Percentiles rank a stretch among this genome's conserved stretches.
These are phyloP conservation scores for Selenicereus undatus DNA, from an alignment of 148 eudicot species.

Conservation along the genomic window DNA sequence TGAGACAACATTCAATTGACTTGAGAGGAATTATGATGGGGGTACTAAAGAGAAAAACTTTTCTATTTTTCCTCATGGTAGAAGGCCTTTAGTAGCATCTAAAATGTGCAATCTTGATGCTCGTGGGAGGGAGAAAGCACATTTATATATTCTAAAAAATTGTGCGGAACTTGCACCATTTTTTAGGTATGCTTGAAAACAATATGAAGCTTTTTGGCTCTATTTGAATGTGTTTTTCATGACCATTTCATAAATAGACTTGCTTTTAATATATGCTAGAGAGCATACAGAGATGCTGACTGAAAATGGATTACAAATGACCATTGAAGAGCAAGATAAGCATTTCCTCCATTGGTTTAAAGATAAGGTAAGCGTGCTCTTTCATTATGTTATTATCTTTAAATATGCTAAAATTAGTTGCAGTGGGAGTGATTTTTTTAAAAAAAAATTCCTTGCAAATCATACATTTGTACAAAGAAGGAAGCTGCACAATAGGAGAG, in stretches of 20 bases:
- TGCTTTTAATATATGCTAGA: not conserved
- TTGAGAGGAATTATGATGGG: not conserved
- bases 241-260: not conserved
- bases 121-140: not conserved
- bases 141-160: not conserved
- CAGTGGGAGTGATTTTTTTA: not conserved
- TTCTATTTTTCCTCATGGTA: not conserved
- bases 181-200: not conserved
- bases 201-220: not conserved
- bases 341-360: not conserved
- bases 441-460: not conserved
- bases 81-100: not conserved
- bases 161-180: not conserved
- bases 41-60: not conserved
- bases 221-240: not conserved
- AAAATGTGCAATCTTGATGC: not conserved
- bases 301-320: not conserved
- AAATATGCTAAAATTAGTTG: not conserved
- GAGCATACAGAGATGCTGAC: not conserved
- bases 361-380: not conserved
- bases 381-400: no score
- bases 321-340: not conserved
- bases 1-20: not conserved
- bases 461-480: not conserved
- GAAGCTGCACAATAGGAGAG: not conserved